Evolutionary conservation across 2,329 filamentous ascomycete genomes (phyloP).

Genomic region (Tolypocladium amazonense): DNA sequence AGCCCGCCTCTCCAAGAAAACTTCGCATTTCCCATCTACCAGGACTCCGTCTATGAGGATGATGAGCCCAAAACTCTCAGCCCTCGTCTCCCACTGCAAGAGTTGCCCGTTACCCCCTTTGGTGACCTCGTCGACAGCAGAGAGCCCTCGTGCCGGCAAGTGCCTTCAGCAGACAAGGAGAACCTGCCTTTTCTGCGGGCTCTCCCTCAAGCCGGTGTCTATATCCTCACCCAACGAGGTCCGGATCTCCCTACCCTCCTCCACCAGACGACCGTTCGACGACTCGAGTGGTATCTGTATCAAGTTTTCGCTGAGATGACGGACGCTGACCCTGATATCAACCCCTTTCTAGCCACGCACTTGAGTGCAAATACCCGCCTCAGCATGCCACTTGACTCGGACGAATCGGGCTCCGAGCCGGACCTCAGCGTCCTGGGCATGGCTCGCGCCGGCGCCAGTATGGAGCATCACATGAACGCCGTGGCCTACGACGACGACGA

Average conservation of each 20-base stretch:
- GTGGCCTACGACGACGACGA: conserved; percentile 17
- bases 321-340: conserved; percentile 3
- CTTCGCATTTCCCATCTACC: conserved; percentile 7
- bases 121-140: conserved; percentile 12
- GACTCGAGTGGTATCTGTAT: background rate
- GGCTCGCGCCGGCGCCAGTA: conserved; percentile 14
- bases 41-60: conserved; percentile 5
- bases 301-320: background rate
- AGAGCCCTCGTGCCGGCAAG: conserved; percentile 9
- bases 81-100: conserved; percentile 15
- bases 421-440: conserved; percentile 26
- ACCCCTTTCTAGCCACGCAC: conserved; percentile 16
- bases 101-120: conserved; percentile 12
- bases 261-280: conserved; percentile 2
- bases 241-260: conserved; percentile 3
- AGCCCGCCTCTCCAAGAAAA: background rate
- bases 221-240: conserved; percentile 1
- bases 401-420: conserved; percentile 25
- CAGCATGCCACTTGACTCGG: conserved; percentile 25
- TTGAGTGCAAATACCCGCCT: conserved; percentile 18
- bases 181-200: conserved; percentile 11
- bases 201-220: conserved; percentile 7
- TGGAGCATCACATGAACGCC: conserved; percentile 18
- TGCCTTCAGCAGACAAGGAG: conserved; percentile 16
- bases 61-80: background rate